Conservation (phyloP, 2,329 filamentous ascomycete genomes). For the Davidsoniella eucalypti region DNA sequence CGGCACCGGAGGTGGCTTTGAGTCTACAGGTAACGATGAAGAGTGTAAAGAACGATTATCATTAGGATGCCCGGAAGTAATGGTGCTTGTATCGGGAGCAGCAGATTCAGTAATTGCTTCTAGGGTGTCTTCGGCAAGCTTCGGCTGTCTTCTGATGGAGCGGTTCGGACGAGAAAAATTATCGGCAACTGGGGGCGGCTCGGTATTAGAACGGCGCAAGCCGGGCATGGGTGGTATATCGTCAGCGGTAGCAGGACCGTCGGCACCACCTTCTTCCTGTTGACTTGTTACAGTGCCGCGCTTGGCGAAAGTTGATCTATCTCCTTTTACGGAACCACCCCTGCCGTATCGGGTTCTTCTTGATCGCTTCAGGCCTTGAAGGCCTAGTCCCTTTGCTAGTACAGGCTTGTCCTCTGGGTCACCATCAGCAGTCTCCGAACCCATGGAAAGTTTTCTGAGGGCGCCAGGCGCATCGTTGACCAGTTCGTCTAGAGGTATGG, state of each 20-base stretch:
- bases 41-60: neutral
- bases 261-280: constrained; percentile 3
- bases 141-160: constrained; percentile 31
- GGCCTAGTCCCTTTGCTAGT: constrained; percentile 52
- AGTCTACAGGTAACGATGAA: constrained; percentile 8
- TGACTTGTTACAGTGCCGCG: constrained; percentile 32
- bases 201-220: constrained; percentile 50
- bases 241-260: constrained; percentile 21
- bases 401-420: constrained; percentile 56
- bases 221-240: constrained; percentile 21
- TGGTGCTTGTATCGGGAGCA: neutral
- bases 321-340: constrained; percentile 66
- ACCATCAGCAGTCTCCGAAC: constrained; percentile 34
- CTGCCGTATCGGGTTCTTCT: constrained; percentile 83
- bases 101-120: neutral
- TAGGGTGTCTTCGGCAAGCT: constrained; percentile 29
- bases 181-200: constrained; percentile 36
- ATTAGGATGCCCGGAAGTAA: neutral
- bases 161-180: constrained; percentile 46
- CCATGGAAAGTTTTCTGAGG: constrained; percentile 51
- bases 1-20: constrained; percentile 26
- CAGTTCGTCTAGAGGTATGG: constrained; percentile 59
- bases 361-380: constrained; percentile 69
- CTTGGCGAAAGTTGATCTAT: constrained; percentile 59
- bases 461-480: constrained; percentile 63